Conservation (phyloP, 495 filamentous ascomycete species). For the Podospora anserina region DNA sequence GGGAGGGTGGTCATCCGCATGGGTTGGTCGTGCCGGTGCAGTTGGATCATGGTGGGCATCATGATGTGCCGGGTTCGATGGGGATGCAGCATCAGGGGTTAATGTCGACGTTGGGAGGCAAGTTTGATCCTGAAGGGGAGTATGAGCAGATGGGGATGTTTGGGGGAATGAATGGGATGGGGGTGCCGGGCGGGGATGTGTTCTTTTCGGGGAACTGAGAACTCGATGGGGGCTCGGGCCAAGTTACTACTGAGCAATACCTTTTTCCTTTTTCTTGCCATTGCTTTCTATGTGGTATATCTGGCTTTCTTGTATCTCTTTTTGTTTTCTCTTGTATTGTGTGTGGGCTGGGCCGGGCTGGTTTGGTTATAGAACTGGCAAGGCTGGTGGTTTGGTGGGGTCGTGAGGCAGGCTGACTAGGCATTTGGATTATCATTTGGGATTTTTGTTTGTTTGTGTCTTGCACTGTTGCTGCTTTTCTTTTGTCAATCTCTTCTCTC, state of each 20-base stretch:
- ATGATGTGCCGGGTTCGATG: constrained; percentile 36
- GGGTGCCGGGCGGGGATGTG: constrained; percentile 34
- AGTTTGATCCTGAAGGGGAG: constrained; percentile 41
- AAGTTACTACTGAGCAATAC: background rate
- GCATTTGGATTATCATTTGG: background rate
- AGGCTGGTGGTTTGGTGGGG: background rate
- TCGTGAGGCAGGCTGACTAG: background rate
- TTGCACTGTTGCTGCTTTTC: background rate
- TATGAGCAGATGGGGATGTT: constrained; percentile 44
- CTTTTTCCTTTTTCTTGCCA: background rate
- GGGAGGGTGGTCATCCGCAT: background rate
- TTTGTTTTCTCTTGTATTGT: background rate
- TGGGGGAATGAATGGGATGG: constrained; percentile 27
- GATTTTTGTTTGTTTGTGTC: background rate
- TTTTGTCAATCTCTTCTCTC: background rate
- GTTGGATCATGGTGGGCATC: background rate
- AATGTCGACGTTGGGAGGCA: constrained; percentile 27
- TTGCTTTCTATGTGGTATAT: background rate
- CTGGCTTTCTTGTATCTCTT: constrained; percentile 4
- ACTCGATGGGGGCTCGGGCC: constrained; percentile 23
- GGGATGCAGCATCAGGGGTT: constrained; percentile 36
- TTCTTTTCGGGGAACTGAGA: constrained; percentile 33
- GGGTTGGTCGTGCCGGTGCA: background rate
- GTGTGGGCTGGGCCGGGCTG: background rate
- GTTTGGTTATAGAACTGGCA: background rate